Percentiles rank a stretch among this genome's conserved stretches.
Evolutionary conservation across 257 asterid species (phyloP).

Genomic region (Primulina huaijiensis): DNA sequence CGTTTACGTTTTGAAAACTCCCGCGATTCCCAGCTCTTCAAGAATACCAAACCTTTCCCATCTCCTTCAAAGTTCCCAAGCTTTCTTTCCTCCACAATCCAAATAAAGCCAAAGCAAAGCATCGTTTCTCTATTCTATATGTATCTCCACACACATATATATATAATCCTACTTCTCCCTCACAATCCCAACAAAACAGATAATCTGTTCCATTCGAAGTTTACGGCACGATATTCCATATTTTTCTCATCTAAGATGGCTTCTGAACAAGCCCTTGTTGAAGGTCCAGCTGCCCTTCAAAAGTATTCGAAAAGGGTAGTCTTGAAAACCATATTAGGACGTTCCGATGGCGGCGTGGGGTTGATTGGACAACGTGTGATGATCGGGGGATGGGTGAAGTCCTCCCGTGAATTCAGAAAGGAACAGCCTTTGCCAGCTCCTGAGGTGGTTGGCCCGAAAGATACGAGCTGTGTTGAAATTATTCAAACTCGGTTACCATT

Average conservation of each 20-base stretch:
- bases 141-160: not conserved
- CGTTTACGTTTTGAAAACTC: conserved; percentile 36
- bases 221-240: not conserved
- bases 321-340: conserved; percentile 49
- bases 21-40: conserved; percentile 58
- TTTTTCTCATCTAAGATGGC: conserved; percentile 37
- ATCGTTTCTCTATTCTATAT: conserved; percentile 27
- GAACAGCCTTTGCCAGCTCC: conserved; percentile 28
- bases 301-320: conserved; percentile 61
- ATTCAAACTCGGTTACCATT: conserved; percentile 60
- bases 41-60: conserved; percentile 79
- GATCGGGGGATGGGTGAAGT: conserved; percentile 90
- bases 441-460: conserved; percentile 36
- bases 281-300: conserved; percentile 34
- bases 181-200: conserved; percentile 18
- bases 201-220: not conserved
- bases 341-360: conserved; percentile 50
- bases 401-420: conserved; percentile 63
- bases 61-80: conserved; percentile 39
- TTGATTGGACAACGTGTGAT: conserved; percentile 57
- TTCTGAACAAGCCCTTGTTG: conserved; percentile 39
- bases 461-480: conserved; percentile 56
- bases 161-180: conserved; percentile 27
- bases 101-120: conserved; percentile 54
- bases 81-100: conserved; percentile 37